A percentile compares a stretch with the other conserved stretches of the same genome.
phyloP scores from a whole-genome alignment of 164 flowering plant genomes.

The Vitis amurensis region DNA sequence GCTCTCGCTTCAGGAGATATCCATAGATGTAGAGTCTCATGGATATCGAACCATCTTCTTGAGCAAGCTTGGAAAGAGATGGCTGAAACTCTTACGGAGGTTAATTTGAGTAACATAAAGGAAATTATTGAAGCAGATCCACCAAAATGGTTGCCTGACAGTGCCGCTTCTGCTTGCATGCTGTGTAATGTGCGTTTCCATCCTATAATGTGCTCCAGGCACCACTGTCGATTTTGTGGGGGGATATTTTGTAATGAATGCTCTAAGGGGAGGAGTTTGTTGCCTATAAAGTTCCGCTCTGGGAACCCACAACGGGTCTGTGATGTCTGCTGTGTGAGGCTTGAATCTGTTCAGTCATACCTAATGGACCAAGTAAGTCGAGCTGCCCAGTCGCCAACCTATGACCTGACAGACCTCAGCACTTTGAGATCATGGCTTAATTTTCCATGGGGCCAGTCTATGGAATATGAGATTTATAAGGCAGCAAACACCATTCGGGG shows the following conservation, averaged over 20 bases:
- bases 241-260: slow-evolving; percentile 89
- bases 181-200: slow-evolving; percentile 85
- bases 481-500: slow-evolving; percentile 79
- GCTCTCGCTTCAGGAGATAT: slow-evolving; percentile 68
- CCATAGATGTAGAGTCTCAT: slow-evolving; percentile 34
- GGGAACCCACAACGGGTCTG: slow-evolving; percentile 84
- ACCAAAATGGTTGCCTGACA: slow-evolving; percentile 92
- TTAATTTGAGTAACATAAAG: slow-evolving; percentile 47
- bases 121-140: slow-evolving; percentile 87
- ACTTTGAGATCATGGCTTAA: slow-evolving; percentile 96
- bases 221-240: slow-evolving; percentile 94
- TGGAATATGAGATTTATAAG: slow-evolving; percentile 97
- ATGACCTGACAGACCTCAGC: slow-evolving; percentile 93
- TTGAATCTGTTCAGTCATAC: slow-evolving; percentile 79
- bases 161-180: slow-evolving; percentile 92
- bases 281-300: slow-evolving; percentile 71
- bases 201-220: slow-evolving; percentile 94
- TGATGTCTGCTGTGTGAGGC: slow-evolving; percentile 87
- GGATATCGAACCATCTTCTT: slow-evolving; percentile 62
- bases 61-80: slow-evolving; percentile 96
- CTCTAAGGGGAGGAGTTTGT: slow-evolving; percentile 79
- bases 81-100: slow-evolving; percentile 90
- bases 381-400: slow-evolving; percentile 90
- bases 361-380: slow-evolving; percentile 90
- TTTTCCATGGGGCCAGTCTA: slow-evolving; percentile 94